Conservation (phyloP, 2,329 filamentous ascomycete species). For the Fusarium sp. region DNA sequence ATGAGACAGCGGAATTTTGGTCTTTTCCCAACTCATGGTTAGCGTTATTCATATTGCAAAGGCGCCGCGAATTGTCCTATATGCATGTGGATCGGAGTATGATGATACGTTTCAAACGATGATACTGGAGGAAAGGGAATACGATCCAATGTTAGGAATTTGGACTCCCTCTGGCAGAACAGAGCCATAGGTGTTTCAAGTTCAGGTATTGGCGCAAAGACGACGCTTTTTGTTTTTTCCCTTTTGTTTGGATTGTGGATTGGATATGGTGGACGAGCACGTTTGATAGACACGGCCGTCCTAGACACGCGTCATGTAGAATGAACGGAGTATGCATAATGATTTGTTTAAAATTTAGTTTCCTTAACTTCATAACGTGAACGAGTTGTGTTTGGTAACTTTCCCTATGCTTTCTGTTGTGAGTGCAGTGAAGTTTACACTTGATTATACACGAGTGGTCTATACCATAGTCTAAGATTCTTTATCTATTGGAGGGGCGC, state of each 20-base stretch:
- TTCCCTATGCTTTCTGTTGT: neutral
- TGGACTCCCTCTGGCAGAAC: slow-evolving; percentile 16
- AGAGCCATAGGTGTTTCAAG: slow-evolving; percentile 23
- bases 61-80: slow-evolving; percentile 47
- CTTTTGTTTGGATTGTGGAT: slow-evolving; percentile 9
- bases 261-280: slow-evolving; percentile 43
- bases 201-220: slow-evolving; percentile 45
- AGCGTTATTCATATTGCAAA: slow-evolving; percentile 47
- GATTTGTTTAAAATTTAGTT: slow-evolving; percentile 32
- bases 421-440: neutral
- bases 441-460: neutral
- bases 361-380: slow-evolving; percentile 1
- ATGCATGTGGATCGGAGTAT: slow-evolving; percentile 53
- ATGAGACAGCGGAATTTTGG: slow-evolving; percentile 34
- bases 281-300: slow-evolving; percentile 47
- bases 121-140: slow-evolving; percentile 43
- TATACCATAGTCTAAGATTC: neutral
- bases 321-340: slow-evolving; percentile 46
- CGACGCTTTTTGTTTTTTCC: slow-evolving; percentile 43
- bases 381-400: slow-evolving; percentile 1
- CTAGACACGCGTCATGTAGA: slow-evolving; percentile 47
- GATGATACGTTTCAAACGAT: slow-evolving; percentile 45
- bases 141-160: slow-evolving; percentile 44
- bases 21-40: slow-evolving; percentile 42
- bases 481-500: neutral